Evolutionary conservation across 164 flowering plant species (phyloP), one percentile per base, ranked within the genome.

Genomic region (Kingdonia uniflora): DNA sequence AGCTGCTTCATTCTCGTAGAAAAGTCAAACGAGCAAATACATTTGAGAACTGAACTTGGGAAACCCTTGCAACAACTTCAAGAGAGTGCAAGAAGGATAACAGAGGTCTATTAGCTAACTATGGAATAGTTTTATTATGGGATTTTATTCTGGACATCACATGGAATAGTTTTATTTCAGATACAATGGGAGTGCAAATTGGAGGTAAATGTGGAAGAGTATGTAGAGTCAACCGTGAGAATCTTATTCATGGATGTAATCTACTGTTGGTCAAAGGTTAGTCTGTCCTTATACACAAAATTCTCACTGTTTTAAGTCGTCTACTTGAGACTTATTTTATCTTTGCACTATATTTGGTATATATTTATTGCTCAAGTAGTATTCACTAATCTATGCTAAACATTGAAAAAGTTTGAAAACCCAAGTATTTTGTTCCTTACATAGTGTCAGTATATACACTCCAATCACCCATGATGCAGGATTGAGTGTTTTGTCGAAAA

Each of bases 1-100:
- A 94, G 99, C 69, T 94, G 99, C 76, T 94, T 94, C 64, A 79
- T 89, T 70, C 99, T 95, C 4, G 87, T 82, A 48, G 99, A 94
- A 56, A 81, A 61, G 66, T 85, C 99, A 65, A 76, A 51, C 61
- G 97, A 94, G 69, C 96, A 84, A 68, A 78, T 83, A 70, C 80
- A 89, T 52, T 65, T 94, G 72, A 79, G 96, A 70, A 78, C 78
- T 1, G 99, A 94, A 63, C 95, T 89, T 68, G 82, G 81, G 39
- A 84, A 78, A 67, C 99, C 97, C 26, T 70, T 94, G 46, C 92
- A 85, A 63, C 99, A 94, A 62, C 90, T 94, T 49, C 95, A 87
- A 72, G 97, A 94, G 38, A 94, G 84, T 70, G 99, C 97, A 20
- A 80, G 96, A 69, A 83, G 76, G 73, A 85, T 94, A 40, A 96